phyloP scores from a whole-genome alignment of 1,284 basidiomycete genomes.

The Anthracocystis walkeri region DNA sequence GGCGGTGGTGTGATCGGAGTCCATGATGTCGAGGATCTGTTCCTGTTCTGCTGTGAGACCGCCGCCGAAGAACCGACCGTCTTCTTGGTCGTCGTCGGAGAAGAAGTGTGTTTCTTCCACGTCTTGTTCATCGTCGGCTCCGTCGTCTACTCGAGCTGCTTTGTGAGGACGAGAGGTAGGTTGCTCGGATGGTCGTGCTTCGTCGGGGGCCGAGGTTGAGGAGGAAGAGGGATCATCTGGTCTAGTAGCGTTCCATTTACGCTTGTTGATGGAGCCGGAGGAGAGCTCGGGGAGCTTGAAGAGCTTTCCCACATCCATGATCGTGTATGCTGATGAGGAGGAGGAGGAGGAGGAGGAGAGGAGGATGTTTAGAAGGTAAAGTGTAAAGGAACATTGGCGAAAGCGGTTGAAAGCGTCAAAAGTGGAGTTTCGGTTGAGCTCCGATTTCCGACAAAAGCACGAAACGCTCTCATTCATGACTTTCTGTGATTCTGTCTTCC shows the following conservation, averaged over 20 bases:
- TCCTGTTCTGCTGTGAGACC: conserved; percentile 65
- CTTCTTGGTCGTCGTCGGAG: conserved; percentile 66
- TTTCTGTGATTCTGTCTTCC: background rate
- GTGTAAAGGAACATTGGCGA: background rate
- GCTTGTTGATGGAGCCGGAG: conserved; percentile 63
- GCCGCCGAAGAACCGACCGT: conserved; percentile 65
- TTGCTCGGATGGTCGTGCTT: conserved; percentile 8
- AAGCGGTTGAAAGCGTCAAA: background rate
- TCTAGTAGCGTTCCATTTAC: conserved; percentile 59
- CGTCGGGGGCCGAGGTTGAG: conserved; percentile 1
- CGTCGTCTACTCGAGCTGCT: conserved; percentile 42
- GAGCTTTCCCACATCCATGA: conserved; percentile 67
- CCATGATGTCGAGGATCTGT: conserved; percentile 65
- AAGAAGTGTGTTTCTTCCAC: conserved; percentile 46
- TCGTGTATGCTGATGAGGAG: background rate
- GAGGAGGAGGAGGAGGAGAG: background rate
- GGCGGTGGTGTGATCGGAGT: conserved; percentile 18
- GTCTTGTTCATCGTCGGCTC: conserved; percentile 30
- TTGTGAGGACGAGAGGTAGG: conserved; percentile 14
- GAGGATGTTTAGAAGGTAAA: background rate
- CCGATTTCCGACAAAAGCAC: conserved; percentile 4
- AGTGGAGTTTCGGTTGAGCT: conserved; percentile 7
- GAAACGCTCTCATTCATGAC: background rate
- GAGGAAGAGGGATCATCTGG: conserved; percentile 27
- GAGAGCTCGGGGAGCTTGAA: conserved; percentile 67